Percentiles rank a stretch among this genome's conserved stretches.
These are phyloP conservation scores for Saccharum hybrid DNA, from an alignment of 202 grass and related monocot species.

Conservation along the genomic window DNA sequence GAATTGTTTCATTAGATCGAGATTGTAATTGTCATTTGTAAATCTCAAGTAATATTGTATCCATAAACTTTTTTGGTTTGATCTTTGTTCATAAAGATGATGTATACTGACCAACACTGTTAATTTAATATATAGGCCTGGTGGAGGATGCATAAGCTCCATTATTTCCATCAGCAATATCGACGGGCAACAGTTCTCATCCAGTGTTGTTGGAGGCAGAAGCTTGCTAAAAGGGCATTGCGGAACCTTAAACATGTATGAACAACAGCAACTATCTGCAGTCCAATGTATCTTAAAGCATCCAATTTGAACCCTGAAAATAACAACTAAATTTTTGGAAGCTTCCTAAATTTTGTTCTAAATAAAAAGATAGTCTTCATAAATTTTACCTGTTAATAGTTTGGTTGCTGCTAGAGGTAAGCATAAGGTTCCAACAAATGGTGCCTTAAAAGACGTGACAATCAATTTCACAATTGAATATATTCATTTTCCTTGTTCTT, in stretches of 20 bases:
- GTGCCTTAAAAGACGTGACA: neutral
- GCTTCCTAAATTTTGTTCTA: constrained; percentile 21
- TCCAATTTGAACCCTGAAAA: constrained; percentile 31
- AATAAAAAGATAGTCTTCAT: neutral
- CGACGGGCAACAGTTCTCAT: constrained; percentile 54
- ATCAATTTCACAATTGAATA: constrained; percentile 1
- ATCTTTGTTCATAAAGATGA: neutral
- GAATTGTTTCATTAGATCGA: neutral
- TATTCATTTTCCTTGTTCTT: constrained; percentile 15
- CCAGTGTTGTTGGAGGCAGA: constrained; percentile 85
- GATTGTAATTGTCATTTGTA: neutral
- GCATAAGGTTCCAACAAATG: neutral
- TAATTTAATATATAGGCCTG: constrained; percentile 46
- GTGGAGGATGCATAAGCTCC: constrained; percentile 74
- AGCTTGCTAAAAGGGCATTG: constrained; percentile 78
- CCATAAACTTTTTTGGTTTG: neutral
- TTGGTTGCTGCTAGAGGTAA: neutral
- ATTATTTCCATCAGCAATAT: constrained; percentile 53
- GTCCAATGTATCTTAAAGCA: neutral
- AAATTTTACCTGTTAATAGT: neutral
- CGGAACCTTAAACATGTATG: constrained; percentile 67
- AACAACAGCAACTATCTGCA: constrained; percentile 17
- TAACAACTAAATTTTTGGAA: constrained; percentile 16
- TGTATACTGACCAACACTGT: constrained; percentile 20
- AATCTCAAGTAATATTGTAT: constrained; percentile 18